phyloP scores from a whole-genome alignment of 1,284 basidiomycete genomes.

The Marasmius sp. region DNA sequence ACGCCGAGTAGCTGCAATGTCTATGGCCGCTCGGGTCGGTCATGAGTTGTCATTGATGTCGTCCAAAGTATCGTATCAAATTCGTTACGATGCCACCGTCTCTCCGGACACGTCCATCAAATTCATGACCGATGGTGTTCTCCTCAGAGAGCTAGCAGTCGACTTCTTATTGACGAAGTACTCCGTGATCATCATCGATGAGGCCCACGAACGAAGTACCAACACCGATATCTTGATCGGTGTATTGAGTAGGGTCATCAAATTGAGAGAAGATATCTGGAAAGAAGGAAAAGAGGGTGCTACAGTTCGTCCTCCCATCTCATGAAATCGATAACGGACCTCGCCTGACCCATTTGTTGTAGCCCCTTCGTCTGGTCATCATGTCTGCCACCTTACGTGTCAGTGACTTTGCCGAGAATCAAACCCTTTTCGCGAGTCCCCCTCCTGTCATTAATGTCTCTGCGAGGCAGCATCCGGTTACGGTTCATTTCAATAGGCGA shows the following conservation, averaged over 20 bases:
- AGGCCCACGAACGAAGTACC: conserved; percentile 97
- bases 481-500: conserved; percentile 88
- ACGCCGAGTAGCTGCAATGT: conserved; percentile 94
- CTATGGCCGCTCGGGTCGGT: conserved; percentile 91
- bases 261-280: conserved; percentile 88
- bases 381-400: conserved; percentile 99
- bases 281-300: conserved; percentile 63
- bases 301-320: conserved; percentile 46
- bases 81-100: conserved; percentile 94
- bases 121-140: conserved; percentile 99
- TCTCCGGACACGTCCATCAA: conserved; percentile 91
- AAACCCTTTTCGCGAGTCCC: conserved; percentile 74
- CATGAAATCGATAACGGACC: neutral
- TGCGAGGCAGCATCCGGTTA: conserved; percentile 94
- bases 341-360: conserved; percentile 3
- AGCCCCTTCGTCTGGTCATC: conserved; percentile 92
- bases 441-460: conserved; percentile 91
- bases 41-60: conserved; percentile 84
- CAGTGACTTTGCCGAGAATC: conserved; percentile 90
- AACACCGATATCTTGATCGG: conserved; percentile 99
- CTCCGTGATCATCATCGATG: conserved; percentile 94
- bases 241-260: conserved; percentile 89
- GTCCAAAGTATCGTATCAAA: conserved; percentile 90
- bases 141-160: conserved; percentile 88
- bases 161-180: conserved; percentile 93